Percentiles rank a stretch among this genome's conserved stretches.
Conservation (phyloP, 495 filamentous ascomycete species). For the Collariella sp. region DNA sequence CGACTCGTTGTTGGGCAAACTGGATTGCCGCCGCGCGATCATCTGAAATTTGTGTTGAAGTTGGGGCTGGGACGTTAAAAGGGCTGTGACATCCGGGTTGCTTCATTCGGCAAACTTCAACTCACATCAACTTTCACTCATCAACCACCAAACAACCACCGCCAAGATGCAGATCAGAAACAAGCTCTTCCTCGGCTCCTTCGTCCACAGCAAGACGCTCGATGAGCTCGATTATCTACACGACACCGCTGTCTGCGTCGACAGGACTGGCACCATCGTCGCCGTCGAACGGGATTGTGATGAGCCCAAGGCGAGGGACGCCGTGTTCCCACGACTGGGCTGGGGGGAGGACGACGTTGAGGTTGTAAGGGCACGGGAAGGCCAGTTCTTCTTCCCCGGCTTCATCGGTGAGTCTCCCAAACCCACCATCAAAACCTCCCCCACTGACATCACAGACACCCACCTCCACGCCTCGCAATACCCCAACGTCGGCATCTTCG, state of each 20-base stretch:
- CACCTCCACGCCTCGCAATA: constrained; percentile 94
- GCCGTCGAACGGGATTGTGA: constrained; percentile 38
- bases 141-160: neutral
- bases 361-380: constrained; percentile 22
- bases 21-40: too few relatives aligned
- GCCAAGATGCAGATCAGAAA: constrained; percentile 8
- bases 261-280: constrained; percentile 55
- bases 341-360: constrained; percentile 38
- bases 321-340: constrained; percentile 25
- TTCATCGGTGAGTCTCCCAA: constrained; percentile 59
- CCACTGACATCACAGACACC: constrained; percentile 52
- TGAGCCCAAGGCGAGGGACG: constrained; percentile 16
- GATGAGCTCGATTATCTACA: constrained; percentile 49
- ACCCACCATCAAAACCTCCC: neutral
- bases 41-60: too few relatives aligned
- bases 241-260: constrained; percentile 58
- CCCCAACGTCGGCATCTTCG: constrained; percentile 86
- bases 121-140: neutral
- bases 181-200: constrained; percentile 44
- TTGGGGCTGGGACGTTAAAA: too few relatives aligned
- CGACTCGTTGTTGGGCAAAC: too few relatives aligned
- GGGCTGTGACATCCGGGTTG: neutral
- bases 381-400: constrained; percentile 84
- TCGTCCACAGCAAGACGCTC: constrained; percentile 50
- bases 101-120: neutral